Percentiles rank a stretch among this genome's conserved stretches.
Evolutionary conservation across 2,329 filamentous ascomycete genomes (phyloP).

Genomic region (Talaromyces sp.): DNA sequence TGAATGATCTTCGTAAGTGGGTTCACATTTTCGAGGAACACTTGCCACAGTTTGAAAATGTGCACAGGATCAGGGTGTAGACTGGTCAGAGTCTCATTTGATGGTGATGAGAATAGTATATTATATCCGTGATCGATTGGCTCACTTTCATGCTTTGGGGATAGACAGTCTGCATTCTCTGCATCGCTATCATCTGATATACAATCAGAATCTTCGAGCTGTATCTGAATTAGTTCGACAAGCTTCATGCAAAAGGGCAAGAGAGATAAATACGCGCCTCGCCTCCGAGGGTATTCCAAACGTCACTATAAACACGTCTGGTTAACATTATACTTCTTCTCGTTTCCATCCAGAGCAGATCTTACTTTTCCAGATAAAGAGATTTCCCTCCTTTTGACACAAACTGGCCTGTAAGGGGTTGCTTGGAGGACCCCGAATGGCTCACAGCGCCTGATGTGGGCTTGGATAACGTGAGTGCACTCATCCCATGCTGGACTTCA

Average conservation of each 20-base stretch:
- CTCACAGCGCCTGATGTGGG: background rate
- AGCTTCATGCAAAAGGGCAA: background rate
- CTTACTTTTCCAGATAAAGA: conserved; percentile 15
- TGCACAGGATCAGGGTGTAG: conserved; percentile 40
- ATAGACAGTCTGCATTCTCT: conserved; percentile 2
- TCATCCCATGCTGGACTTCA: conserved; percentile 8
- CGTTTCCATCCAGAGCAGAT: background rate
- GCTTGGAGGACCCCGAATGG: background rate
- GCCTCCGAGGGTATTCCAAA: conserved; percentile 11
- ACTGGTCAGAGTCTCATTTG: background rate
- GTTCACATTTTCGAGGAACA: conserved; percentile 60
- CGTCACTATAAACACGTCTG: background rate
- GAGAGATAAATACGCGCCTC: background rate
- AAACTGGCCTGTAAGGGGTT: conserved; percentile 12
- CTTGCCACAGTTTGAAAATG: conserved; percentile 54
- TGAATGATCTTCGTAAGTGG: conserved; percentile 60
- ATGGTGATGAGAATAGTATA: background rate
- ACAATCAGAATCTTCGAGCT: conserved; percentile 3
- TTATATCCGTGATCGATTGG: conserved; percentile 8
- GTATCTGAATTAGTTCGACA: background rate
- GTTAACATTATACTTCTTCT: background rate
- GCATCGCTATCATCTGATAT: conserved; percentile 12
- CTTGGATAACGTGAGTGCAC: background rate
- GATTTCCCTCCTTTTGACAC: conserved; percentile 12
- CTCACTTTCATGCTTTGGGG: background rate